Evolutionary conservation across 371 early-diverging fungal genomes (phyloP), one percentile per base, ranked within the genome.

Genomic region (Fennellomyces sp.): DNA sequence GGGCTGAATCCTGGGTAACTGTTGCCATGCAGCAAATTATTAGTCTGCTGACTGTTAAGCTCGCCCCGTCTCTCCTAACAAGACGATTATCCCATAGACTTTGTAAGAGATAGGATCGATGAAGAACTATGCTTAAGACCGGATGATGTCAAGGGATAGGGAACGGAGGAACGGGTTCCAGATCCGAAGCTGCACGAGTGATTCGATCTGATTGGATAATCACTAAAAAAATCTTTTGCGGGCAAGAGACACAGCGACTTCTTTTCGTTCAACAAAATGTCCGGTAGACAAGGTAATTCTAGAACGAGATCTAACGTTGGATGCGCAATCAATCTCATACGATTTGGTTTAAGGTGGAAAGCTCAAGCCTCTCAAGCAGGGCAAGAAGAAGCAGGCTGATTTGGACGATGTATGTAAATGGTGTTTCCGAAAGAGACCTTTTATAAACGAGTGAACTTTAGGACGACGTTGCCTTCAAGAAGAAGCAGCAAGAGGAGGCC

Each of bases 401-500:
- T 21, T 63, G 15, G 63, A 67, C 33, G 63, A 62, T 3, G 63
- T 63, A 67, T 52, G 31, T 13, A 13, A 36, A 26, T 4, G 25
- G 21, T 12, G 30, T 13, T 19, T 12, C 17, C 15, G 11, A 13
- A 17, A 39, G 25, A 39, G 28, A 26, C 13, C 21, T 12, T 1
- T 21, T 11, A 38, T 10, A 17, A 13, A 8, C 8, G 52, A 58
- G 19, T 39, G 39, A 12, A 38, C n/a, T n/a, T 17, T 52, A 67
- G 68, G 68, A 67, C 7, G 68, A 67, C 35, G n/a, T 67, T 55
- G 68, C 68, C 23, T 67, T 67, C 56, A 89, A 91, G 84, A 81
- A 88, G 75, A 93, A 91, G 82, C 88, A 88, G 68, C 79, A 80
- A 69, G 94, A 93, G 67, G 94, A 94, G 73, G 78, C 81, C 61